Percentiles rank a stretch among this genome's conserved stretches.
Evolutionary conservation across 1,284 basidiomycete species (phyloP).

Genomic region (Ceratobasidium theobromae): DNA sequence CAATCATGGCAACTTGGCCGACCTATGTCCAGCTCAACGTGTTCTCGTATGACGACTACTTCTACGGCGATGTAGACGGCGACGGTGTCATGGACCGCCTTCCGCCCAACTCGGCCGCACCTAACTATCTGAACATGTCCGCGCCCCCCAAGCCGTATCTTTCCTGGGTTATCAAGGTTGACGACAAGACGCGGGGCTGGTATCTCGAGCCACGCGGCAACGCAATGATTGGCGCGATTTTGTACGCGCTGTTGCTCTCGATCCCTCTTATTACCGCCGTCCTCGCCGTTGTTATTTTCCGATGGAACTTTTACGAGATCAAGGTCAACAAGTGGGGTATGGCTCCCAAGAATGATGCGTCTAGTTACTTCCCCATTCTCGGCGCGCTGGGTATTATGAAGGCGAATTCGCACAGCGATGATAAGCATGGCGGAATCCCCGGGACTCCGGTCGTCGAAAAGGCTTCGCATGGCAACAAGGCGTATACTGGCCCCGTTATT

Average conservation of each 20-base stretch:
- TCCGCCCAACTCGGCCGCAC: conserved; percentile 79
- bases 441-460: conserved; percentile 56
- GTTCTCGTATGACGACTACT: conserved; percentile 84
- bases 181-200: conserved; percentile 79
- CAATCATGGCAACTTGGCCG: conserved; percentile 86
- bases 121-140: conserved; percentile 88
- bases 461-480: conserved; percentile 63
- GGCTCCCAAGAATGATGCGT: conserved; percentile 53
- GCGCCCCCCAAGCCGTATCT: conserved; percentile 63
- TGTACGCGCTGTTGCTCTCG: conserved; percentile 76
- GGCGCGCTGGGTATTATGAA: conserved; percentile 43
- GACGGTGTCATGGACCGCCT: conserved; percentile 87
- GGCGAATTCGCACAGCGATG: conserved; percentile 24
- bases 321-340: conserved; percentile 89
- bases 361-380: conserved; percentile 74
- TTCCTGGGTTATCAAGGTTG: conserved; percentile 78
- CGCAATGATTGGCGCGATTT: conserved; percentile 74
- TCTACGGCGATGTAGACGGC: conserved; percentile 83
- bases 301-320: conserved; percentile 95
- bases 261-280: conserved; percentile 84
- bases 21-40: conserved; percentile 85
- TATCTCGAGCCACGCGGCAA: conserved; percentile 77
- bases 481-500: conserved; percentile 65
- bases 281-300: conserved; percentile 81
- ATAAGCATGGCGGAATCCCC: conserved; percentile 32